Base-by-base conservation (phyloP, 345 rosid genomes). In the Ricinus communis region DNA sequence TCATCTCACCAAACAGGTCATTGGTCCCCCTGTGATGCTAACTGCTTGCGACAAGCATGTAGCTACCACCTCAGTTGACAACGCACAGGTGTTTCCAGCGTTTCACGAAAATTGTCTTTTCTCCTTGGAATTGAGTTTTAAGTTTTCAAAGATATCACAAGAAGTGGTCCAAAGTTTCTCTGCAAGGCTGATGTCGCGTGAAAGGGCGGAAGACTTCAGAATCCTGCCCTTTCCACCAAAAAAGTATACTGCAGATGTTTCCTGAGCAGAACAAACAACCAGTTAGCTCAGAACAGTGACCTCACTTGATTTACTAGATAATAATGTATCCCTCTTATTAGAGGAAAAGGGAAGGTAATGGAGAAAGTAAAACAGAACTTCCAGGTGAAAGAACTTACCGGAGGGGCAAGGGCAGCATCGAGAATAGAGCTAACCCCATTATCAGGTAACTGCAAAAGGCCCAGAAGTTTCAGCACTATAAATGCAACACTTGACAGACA, bases 351-450 rank as follows among this genome's bases (percentile, higher is more conserved):
- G 12, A 24, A 28, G 41, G 33, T 36, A 64, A 30, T 41, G n/a
- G n/a, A n/a, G 14, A 45, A 64, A 41, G 28, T n/a, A 2, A 62
- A 16, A 27, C 31, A 45, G 8, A 45, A 45, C 68, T 27, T 55
- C 18, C 15, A 9, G 21, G 5, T 13, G 53, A 60, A 64, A n/a
- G n/a, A 67, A 76, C 90, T 87, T 76, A 95, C 97, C 13, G 92
- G 82, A 68, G 97, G 91, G 58, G 96, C 85, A 75, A 95, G 90
- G 59, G 93, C 89, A 31, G 97, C 96, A 82, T 89, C 94, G 52
- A 92, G 79, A 78, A 95, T 72, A 52, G 91, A 80, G 79, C 76
- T 78, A 64, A 85, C 85, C 25, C 91, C 96, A 36, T 81, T 49
- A 67, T 84, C 84, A 18, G 98, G 82, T 55, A 85, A 82, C 69